A percentile compares a stretch with the other conserved stretches of the same genome.
Evolutionary conservation across 805 yeast species (phyloP).

Genomic region (Starmerella davenportii): DNA sequence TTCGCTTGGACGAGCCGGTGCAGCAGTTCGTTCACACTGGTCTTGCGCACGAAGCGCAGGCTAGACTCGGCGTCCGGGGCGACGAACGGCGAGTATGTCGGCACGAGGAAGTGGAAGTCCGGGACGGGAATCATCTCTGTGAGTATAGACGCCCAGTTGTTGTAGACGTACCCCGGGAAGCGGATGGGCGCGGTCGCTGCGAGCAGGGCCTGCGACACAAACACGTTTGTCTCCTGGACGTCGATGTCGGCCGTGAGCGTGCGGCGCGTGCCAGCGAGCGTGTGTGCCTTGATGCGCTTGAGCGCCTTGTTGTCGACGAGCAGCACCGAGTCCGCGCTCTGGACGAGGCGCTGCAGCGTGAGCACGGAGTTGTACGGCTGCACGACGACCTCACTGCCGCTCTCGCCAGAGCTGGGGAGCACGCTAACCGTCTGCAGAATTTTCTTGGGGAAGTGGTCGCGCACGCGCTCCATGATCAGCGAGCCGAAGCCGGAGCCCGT

Average conservation of each 20-base stretch:
- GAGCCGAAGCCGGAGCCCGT: conserved; percentile 96
- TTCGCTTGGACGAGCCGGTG: conserved; percentile 66
- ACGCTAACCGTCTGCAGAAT: conserved; percentile 70
- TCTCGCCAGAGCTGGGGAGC: conserved; percentile 52
- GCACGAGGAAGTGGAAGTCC: conserved; percentile 53
- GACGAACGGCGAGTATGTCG: conserved; percentile 61
- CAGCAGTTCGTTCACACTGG: conserved; percentile 71
- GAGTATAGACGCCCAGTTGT: conserved; percentile 61
- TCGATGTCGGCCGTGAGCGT: background rate
- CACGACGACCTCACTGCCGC: conserved; percentile 88
- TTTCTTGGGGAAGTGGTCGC: conserved; percentile 70
- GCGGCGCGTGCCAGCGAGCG: conserved; percentile 25
- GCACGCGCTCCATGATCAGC: conserved; percentile 51
- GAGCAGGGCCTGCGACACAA: conserved; percentile 71
- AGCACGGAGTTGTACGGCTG: conserved; percentile 87
- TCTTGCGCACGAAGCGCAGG: conserved; percentile 37
- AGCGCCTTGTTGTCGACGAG: conserved; percentile 84
- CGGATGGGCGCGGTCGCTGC: conserved; percentile 73
- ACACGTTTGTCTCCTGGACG: conserved; percentile 38
- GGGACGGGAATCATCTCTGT: conserved; percentile 78
- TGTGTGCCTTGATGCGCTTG: conserved; percentile 47
- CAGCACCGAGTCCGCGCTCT: conserved; percentile 69
- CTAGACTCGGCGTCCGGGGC: conserved; percentile 35
- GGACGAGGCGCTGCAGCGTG: conserved; percentile 64
- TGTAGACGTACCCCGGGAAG: conserved; percentile 82